These are phyloP conservation scores for Pseudozyma hubeiensis DNA, from an alignment of 1,284 basidiomycete genomes.

Conservation along the genomic window DNA sequence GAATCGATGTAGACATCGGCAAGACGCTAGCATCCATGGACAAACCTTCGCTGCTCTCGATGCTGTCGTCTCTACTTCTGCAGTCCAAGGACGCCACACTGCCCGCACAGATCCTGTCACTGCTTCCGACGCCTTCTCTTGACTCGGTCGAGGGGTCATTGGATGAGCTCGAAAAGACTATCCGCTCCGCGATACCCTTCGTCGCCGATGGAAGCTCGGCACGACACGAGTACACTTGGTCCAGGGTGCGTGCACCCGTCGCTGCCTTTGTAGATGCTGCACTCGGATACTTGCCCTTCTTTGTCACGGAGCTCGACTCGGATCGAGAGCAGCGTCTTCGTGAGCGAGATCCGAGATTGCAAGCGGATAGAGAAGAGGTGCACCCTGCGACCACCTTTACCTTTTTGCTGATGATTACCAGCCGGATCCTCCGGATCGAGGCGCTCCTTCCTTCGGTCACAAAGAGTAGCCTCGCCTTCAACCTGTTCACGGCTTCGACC, in stretches of 20 bases:
- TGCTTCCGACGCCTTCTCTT: conserved; percentile 60
- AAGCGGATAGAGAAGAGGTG: conserved; percentile 41
- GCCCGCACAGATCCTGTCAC: conserved; percentile 56
- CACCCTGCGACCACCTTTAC: conserved; percentile 60
- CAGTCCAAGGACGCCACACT: conserved; percentile 47
- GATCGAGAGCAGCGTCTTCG: conserved; percentile 40
- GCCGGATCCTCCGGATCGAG: conserved; percentile 55
- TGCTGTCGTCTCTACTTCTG: conserved; percentile 53
- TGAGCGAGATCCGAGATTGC: conserved; percentile 30
- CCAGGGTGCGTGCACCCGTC: conserved; percentile 52
- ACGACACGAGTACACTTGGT: conserved; percentile 62
- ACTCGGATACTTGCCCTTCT: conserved; percentile 54
- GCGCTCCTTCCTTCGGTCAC: conserved; percentile 48
- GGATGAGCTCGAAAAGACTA: conserved; percentile 53
- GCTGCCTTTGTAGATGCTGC: conserved; percentile 55
- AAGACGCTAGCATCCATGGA: conserved; percentile 62
- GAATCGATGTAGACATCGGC: conserved; percentile 56
- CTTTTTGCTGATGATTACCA: conserved; percentile 56
- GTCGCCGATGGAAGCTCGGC: conserved; percentile 27
- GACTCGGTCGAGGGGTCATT: conserved; percentile 52
- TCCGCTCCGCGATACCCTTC: conserved; percentile 51
- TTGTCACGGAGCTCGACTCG: conserved; percentile 50
- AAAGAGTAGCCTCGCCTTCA: conserved; percentile 46
- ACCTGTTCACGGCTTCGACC: conserved; percentile 37
- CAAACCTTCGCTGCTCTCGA: conserved; percentile 57